These are phyloP conservation scores for Tylopilus subfusipes DNA, from an alignment of 768 basidiomycete genomes.

Conservation along the genomic window DNA sequence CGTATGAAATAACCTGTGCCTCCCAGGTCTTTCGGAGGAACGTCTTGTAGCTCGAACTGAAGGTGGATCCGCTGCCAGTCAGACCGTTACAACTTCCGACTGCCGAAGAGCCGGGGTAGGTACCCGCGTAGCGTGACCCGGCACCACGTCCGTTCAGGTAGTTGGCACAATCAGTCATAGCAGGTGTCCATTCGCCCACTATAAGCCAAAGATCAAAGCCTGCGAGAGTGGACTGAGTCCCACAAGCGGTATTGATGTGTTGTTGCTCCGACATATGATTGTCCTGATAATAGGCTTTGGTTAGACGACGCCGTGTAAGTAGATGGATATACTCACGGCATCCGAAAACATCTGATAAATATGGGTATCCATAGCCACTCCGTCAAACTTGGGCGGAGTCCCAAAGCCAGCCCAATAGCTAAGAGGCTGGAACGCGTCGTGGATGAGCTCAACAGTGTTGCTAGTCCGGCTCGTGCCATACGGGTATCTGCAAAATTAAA, in stretches of 20 bases:
- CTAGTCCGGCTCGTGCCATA: conserved; percentile 41
- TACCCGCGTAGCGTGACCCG: conserved; percentile 64
- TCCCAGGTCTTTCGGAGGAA: conserved; percentile 84
- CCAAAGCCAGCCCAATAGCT: conserved; percentile 67
- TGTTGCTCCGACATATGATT: conserved; percentile 45
- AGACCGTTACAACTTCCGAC: conserved; percentile 73
- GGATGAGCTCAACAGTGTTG: conserved; percentile 63
- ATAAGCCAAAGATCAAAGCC: conserved; percentile 70
- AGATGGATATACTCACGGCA: conserved; percentile 38
- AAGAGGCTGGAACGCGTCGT: conserved; percentile 78
- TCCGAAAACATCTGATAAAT: conserved; percentile 73
- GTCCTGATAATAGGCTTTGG: conserved; percentile 35
- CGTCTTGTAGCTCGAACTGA: conserved; percentile 74
- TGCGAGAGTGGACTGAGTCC: conserved; percentile 41
- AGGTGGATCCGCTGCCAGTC: conserved; percentile 72
- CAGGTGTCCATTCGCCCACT: conserved; percentile 87
- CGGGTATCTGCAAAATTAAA: conserved; percentile 33
- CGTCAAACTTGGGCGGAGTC: conserved; percentile 48
- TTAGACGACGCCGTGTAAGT: neutral
- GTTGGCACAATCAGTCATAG: conserved; percentile 61
- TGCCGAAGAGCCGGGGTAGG: conserved; percentile 55
- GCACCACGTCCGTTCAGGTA: conserved; percentile 75
- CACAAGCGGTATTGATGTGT: conserved; percentile 63
- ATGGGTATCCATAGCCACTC: conserved; percentile 78
- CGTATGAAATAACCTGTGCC: conserved; percentile 73